Evolutionary conservation across 1,284 basidiomycete genomes (phyloP), one percentile per base, ranked within the genome.

Genomic region (Melanopsichium pennsylvanicum): DNA sequence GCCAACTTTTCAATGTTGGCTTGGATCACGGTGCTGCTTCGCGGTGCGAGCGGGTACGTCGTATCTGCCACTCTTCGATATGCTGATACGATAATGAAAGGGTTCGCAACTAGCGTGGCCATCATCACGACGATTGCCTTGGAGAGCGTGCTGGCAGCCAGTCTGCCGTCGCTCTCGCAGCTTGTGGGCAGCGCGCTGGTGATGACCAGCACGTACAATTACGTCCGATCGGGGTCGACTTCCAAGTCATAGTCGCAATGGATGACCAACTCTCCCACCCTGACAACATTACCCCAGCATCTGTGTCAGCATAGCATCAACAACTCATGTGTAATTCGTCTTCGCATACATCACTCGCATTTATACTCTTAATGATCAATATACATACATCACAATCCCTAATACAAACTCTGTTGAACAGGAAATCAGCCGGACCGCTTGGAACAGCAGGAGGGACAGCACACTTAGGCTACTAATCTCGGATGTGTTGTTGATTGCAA

Each of bases 1-100:
- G 19, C 21, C 10, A 46, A 60, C 32, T 67, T 67, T 40, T 40
- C 54, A 4, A 36, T 42, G 5, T 23, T 56, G 38, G 57, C 63
- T 11, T 67, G 63, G 63, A 18, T 48, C 4, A 56, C 63, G 5
- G 57, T 67, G 29, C 12, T 67, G 3, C 40, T 67, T 4, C 56
- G 57, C 11, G 63, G 45, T 15, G 50, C 32, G 2, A 47, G 31
- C 25, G 63, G 63, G 21, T 67, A 67, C 18, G 51, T 67, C 11
- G 57, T 60, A 0, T 67, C 63, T 4, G 51, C 51, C 0, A 67
- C 63, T 8, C 39, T 67, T 21, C 56, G 63, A 32, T 67, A 67
- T 31, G 63, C 63, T 12, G 63, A 67, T 22, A 56, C 63, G 2
- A 67, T 67, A 32, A 56, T 60, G 56, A 67, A 67, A 41, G 63